phyloP scores from a whole-genome alignment of 2,329 filamentous ascomycete genomes.

The Emergomyces orientalis region DNA sequence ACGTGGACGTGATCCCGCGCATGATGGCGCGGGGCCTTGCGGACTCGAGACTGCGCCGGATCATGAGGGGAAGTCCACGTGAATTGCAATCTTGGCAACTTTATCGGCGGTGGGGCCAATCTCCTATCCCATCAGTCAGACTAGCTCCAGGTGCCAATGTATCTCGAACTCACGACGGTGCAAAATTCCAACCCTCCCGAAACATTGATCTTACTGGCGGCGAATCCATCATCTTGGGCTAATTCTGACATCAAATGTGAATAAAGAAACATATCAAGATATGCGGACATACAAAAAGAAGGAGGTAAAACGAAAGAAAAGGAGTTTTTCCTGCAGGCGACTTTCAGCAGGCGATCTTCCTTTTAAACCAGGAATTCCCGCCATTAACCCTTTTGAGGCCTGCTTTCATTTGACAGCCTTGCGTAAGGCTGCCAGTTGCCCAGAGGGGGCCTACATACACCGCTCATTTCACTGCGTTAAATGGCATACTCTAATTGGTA shows the following conservation, averaged over 20 bases:
- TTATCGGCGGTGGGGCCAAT: not conserved
- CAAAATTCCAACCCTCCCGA: not conserved
- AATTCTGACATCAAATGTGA: not conserved
- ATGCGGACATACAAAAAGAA: not conserved
- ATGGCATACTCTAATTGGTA: not conserved
- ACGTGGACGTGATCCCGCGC: not conserved
- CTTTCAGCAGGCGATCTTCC: not conserved
- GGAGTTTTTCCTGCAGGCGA: not conserved
- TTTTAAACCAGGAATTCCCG: not conserved
- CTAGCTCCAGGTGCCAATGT: not conserved
- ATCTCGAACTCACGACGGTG: constrained; percentile 1
- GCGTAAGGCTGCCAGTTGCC: not conserved
- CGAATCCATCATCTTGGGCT: not conserved
- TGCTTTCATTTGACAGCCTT: constrained; percentile 2
- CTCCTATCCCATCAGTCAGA: constrained; percentile 1
- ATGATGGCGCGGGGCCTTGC: not conserved
- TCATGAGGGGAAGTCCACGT: not conserved
- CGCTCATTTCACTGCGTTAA: not conserved
- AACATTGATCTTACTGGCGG: not conserved
- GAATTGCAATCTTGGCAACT: not conserved
- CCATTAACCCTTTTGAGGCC: not conserved
- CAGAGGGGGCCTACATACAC: not conserved
- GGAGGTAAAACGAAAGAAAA: not conserved
- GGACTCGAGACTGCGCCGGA: not conserved
- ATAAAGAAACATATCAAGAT: constrained; percentile 1